Conservation (phyloP, 192 early-diverging fungal species). For the Paraglomus brasilianum region DNA sequence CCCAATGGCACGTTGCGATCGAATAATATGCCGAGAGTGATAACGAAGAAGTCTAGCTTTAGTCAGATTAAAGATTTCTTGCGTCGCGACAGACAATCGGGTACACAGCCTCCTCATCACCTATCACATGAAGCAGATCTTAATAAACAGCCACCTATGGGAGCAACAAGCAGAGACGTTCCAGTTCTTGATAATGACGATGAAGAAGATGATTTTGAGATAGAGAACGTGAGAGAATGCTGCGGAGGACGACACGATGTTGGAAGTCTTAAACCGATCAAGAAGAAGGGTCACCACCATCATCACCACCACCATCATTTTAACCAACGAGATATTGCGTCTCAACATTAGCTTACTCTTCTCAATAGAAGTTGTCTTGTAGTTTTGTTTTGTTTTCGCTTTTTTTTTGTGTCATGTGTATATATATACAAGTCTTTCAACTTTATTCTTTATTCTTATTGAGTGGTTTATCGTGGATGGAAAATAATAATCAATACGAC, state of each 20-base stretch:
- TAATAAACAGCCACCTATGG: not conserved
- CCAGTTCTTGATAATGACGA: not conserved
- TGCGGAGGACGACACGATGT: conserved; percentile 27
- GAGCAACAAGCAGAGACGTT: not conserved
- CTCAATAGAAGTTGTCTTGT: no score
- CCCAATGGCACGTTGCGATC: not conserved
- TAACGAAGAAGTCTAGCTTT: conserved; percentile 27
- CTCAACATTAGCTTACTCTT: no score
- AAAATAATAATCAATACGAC: no score
- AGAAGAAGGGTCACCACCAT: no score
- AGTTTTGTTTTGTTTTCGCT: no score
- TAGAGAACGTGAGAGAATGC: conserved; percentile 28
- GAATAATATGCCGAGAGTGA: not conserved
- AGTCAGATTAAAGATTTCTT: conserved; percentile 19
- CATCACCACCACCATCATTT: no score
- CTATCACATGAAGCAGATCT: conserved; percentile 10
- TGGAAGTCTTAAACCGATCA: no score
- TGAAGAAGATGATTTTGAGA: conserved; percentile 10
- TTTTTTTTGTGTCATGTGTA: no score
- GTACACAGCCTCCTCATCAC: not conserved
- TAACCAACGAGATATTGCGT: no score
- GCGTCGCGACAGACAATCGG: conserved; percentile 15
- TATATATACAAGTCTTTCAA: no score
- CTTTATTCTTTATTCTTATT: no score
- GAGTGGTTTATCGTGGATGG: no score